Evolutionary conservation across 2,329 filamentous ascomycete species (phyloP), one percentile per base, ranked within the genome.

Genomic region (Triangularia verruculosa): DNA sequence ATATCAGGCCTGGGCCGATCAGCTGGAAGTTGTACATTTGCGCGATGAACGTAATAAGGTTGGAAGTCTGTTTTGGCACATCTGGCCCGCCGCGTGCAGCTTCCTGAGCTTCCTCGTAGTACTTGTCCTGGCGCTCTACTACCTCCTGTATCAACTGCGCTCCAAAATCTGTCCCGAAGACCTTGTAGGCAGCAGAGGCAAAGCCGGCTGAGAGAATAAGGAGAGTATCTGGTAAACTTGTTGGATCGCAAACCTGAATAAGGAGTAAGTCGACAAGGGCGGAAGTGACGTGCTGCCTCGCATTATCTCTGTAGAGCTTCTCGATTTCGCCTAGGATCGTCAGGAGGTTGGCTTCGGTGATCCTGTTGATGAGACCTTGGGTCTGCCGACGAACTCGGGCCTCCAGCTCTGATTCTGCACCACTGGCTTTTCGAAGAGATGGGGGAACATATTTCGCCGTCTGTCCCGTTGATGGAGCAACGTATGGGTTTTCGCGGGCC

Each of bases 1-100:
- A 98, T 25, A 98, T 83, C 27, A 99, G 83, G 59, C 88, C 89
- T 71, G 89, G 89, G 47, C 90, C 89, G 53, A 97, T 83, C 22
- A 97, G 87, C 71, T 96, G 91, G 73, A 99, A 96, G 57, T 92
- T 93, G 78, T 98, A 99, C 43, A 98, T 82, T 72, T 97, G 88
- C 0, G 93, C 88, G 13, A 98, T 79, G 28, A 98, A 84, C 1
- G 91, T 90, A 28, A 97, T 84, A 52, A 97, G 76, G 74, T 99
- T 97, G 8, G 88, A 83, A 1, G 84, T 81, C 61, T 89, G 83
- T 73, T 93, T 93, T 47, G 75, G 72, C 4, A 70, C 69, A 34
- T 71, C 67, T 15, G 68, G 69, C 30, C 67, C 64, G 6, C 74
- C 73, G 57, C 72, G 75, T 4, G 74, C 72, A 5, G 72, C 70